phyloP scores from a whole-genome alignment of 208 protist species.

The Trypanosoma lewisi region DNA sequence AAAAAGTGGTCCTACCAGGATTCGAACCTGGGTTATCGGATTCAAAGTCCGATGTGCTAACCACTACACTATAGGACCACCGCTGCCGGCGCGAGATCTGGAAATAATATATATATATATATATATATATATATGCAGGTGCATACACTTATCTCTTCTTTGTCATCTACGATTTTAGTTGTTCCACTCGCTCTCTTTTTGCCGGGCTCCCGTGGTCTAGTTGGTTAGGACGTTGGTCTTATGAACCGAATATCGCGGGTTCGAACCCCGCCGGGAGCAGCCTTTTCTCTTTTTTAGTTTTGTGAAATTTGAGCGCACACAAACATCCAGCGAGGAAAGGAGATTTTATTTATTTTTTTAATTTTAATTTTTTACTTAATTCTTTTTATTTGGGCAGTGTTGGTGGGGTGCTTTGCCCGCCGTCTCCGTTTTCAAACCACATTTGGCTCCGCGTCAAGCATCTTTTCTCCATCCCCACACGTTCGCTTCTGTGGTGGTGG shows the following conservation, averaged over 20 bases:
- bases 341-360: no score
- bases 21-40: slow-evolving; percentile 83
- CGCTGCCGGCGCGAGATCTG: neutral
- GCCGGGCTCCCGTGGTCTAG: slow-evolving; percentile 42
- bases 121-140: neutral
- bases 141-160: no score
- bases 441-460: no score
- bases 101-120: neutral
- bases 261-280: slow-evolving; percentile 49
- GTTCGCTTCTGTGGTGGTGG: no score
- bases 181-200: neutral
- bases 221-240: slow-evolving; percentile 60
- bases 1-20: slow-evolving; percentile 71
- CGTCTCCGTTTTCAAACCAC: no score
- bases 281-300: neutral
- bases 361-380: no score
- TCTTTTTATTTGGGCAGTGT: no score
- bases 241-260: slow-evolving; percentile 56
- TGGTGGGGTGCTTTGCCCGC: no score
- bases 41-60: slow-evolving; percentile 86
- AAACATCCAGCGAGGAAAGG: neutral
- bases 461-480: no score
- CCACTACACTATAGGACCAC: slow-evolving; percentile 80
- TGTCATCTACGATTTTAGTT: no score
- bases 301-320: neutral